A percentile compares a stretch with the other conserved stretches of the same genome.
Conservation (phyloP, 768 basidiomycete genomes). For the Artomyces pyxidatus region DNA sequence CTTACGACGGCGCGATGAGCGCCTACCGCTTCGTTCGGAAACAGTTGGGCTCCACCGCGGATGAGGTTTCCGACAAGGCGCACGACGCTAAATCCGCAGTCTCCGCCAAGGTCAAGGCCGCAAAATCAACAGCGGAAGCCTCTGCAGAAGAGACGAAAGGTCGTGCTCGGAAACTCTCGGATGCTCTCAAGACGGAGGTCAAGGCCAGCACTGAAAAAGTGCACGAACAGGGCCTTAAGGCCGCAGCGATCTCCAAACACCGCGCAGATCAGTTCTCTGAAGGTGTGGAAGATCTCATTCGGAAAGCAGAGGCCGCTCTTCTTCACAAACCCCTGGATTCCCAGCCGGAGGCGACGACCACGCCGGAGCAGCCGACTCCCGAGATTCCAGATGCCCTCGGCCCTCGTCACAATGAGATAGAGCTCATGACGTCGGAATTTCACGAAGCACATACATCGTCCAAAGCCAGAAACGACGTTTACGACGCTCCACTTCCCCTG, state of each 20-base stretch:
- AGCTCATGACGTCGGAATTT: slow-evolving; percentile 7
- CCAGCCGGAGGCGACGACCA: slow-evolving; percentile 18
- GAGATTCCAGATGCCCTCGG: slow-evolving; percentile 20
- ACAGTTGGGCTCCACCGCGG: slow-evolving; percentile 33
- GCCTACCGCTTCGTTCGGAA: slow-evolving; percentile 46
- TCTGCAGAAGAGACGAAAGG: slow-evolving; percentile 39
- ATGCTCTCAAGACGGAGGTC: slow-evolving; percentile 42
- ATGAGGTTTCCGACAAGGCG: slow-evolving; percentile 3
- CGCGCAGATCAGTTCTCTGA: slow-evolving; percentile 45
- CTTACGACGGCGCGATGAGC: slow-evolving; percentile 39
- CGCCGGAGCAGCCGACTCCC: slow-evolving; percentile 20
- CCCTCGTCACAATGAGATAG: slow-evolving; percentile 17
- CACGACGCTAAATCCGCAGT: background rate
- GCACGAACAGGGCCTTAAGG: slow-evolving; percentile 27
- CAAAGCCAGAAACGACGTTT: slow-evolving; percentile 39
- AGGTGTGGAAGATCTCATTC: slow-evolving; percentile 59
- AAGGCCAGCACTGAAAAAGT: slow-evolving; percentile 28
- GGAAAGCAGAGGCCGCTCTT: slow-evolving; percentile 67
- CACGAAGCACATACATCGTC: slow-evolving; percentile 13
- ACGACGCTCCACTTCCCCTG: slow-evolving; percentile 72
- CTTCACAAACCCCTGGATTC: slow-evolving; percentile 32
- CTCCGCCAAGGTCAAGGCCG: background rate
- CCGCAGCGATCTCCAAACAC: slow-evolving; percentile 35
- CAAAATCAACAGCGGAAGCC: slow-evolving; percentile 17
- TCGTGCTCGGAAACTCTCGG: slow-evolving; percentile 33